These are phyloP conservation scores for Coriolopsis trogii DNA, from an alignment of 1,284 basidiomycete species.

Conservation along the genomic window DNA sequence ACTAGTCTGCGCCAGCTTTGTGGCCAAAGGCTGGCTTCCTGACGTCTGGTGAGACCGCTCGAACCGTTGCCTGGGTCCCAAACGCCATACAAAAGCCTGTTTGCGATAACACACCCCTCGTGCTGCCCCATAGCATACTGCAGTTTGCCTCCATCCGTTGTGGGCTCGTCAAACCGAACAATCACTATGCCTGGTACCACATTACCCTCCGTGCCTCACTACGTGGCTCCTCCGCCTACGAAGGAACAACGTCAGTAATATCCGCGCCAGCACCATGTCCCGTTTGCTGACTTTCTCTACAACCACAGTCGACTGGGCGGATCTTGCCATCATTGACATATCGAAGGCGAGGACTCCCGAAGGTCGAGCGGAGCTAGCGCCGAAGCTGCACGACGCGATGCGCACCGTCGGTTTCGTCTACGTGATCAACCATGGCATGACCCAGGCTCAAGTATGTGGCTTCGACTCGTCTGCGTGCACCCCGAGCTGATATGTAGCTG, in stretches of 20 bases:
- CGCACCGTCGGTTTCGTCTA: constrained; percentile 66
- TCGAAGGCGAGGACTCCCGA: constrained; percentile 50
- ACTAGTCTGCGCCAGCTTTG: no score
- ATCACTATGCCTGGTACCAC: not conserved
- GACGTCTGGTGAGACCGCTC: no score
- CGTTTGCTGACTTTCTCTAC: not conserved
- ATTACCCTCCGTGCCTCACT: constrained; percentile 32
- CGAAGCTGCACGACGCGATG: constrained; percentile 60
- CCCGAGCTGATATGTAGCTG: no score
- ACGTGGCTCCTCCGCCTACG: constrained; percentile 38
- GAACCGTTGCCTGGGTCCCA: no score
- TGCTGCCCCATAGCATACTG: no score
- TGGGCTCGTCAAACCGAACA: no score
- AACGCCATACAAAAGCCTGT: no score
- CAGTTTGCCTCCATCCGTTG: no score
- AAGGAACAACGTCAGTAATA: constrained; percentile 30
- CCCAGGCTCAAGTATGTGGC: constrained; percentile 42
- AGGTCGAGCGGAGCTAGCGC: constrained; percentile 41
- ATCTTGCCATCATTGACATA: constrained; percentile 70
- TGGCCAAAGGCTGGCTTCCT: no score
- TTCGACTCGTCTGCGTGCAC: not conserved
- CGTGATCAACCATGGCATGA: constrained; percentile 61
- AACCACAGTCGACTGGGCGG: constrained; percentile 65
- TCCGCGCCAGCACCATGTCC: no score
- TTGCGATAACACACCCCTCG: no score